Conservation (phyloP, 768 basidiomycete species). For the Crepidotus variabilis region DNA sequence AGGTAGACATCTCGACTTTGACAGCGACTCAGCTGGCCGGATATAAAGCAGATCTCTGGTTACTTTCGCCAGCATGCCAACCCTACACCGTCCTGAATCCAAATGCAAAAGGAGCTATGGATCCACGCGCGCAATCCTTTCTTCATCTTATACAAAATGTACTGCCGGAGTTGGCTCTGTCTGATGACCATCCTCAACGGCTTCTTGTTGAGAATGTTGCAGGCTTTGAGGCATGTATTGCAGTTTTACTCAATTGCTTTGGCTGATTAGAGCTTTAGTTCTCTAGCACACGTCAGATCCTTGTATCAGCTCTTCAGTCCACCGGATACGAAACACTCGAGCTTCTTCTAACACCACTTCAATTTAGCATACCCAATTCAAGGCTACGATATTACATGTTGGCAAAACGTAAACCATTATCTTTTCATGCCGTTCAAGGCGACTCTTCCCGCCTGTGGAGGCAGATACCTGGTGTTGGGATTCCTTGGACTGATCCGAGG, state of each 20-base stretch:
- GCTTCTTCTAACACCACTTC: conserved; percentile 68
- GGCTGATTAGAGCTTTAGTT: conserved; percentile 47
- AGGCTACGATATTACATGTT: conserved; percentile 78
- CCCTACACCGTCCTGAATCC: conserved; percentile 81
- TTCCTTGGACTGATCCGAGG: conserved; percentile 40
- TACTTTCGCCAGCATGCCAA: conserved; percentile 80
- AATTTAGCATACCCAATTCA: conserved; percentile 81
- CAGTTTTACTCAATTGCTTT: not conserved
- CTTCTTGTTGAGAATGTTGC: conserved; percentile 80
- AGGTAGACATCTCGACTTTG: conserved; percentile 54
- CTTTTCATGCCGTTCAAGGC: conserved; percentile 27
- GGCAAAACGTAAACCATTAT: conserved; percentile 46
- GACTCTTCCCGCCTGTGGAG: conserved; percentile 33
- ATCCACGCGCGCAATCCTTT: conserved; percentile 76
- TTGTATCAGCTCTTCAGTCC: conserved; percentile 47
- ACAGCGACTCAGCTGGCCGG: conserved; percentile 41
- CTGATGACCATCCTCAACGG: conserved; percentile 46
- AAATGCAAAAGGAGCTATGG: conserved; percentile 61
- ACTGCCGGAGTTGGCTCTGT: conserved; percentile 51
- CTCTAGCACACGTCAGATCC: conserved; percentile 56
- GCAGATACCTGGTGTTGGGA: conserved; percentile 45
- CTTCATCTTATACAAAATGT: conserved; percentile 63
- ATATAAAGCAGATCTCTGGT: conserved; percentile 58
- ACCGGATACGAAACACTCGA: conserved; percentile 59
- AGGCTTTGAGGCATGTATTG: conserved; percentile 68